Base-by-base conservation (phyloP, 2,329 filamentous ascomycete genomes). In the Hyphodiscus sp. region DNA sequence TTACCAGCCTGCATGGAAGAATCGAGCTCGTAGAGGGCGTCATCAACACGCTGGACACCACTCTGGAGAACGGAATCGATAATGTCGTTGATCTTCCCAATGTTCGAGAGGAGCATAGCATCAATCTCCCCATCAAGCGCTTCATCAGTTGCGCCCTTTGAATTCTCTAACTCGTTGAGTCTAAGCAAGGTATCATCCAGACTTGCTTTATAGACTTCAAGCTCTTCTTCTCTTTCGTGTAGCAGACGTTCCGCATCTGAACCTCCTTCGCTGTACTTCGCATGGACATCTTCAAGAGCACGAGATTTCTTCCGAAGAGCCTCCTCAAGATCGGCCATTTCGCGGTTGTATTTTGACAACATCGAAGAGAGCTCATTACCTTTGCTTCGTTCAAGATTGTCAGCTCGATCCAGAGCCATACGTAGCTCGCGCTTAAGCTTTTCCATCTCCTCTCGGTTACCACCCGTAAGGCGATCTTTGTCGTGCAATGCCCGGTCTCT, bases 1-100 rank as follows among this genome's bases (percentile, higher is more conserved):
- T 99, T 99, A 70, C 94, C 94, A 42, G 92, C 94, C 70, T 97
- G 92, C 91, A 97, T 97, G 19, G 88, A 88, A 19, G 94, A 97
- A 71, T 99, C 94, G 44, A 99, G 78, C 71, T 99, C 94, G 73
- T 99, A 99, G 38, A 99, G 77, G 44, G 94, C 91, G 71, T 99
- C 94, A 65, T 99, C 94, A 15, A 99, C 91, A 45, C 94, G 86
- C 65, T 94, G 85, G 20, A 97, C 90, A 61, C 91, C 94, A 47
- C 89, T 86, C 69, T 97, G 91, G 41, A 99, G 77, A 2, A 99
- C 94, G 0, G 92, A 96, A 70, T 99, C 94, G 62, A 99, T 95
- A 50, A 99, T 92, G 64, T 95, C 91, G 74, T 95, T 94, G 70
- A 99, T 92, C 77, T 96, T 96, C 68, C 87, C 82, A 47, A 96